Percentiles rank a stretch among this genome's conserved stretches.
Evolutionary conservation across 75 land plant species (phyloP).

Genomic region (Chamaecyparis obtusa): DNA sequence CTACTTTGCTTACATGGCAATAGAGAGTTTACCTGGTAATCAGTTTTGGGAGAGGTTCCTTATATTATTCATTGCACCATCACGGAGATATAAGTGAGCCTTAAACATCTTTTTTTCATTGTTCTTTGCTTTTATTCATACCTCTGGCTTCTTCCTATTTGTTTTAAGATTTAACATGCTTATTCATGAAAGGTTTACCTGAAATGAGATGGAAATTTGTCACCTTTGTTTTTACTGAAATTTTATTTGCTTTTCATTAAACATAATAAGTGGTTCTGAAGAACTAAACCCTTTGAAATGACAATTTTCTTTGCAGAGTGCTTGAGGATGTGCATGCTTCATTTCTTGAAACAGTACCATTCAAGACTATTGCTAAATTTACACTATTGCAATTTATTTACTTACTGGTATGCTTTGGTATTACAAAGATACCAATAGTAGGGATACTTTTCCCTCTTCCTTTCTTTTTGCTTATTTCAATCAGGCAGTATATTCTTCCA

Average conservation of each 20-base stretch:
- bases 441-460: constrained; percentile 91
- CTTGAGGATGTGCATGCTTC: constrained; percentile 74
- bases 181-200: neutral
- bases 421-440: constrained; percentile 96
- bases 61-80: constrained; percentile 27
- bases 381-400: constrained; percentile 84
- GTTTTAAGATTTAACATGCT: neutral
- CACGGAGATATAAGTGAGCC: constrained; percentile 28
- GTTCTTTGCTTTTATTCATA: neutral
- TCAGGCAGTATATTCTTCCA: constrained; percentile 77
- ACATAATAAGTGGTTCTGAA: neutral
- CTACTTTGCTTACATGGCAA: constrained; percentile 52
- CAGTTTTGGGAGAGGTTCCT: constrained; percentile 46
- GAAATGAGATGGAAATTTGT: neutral
- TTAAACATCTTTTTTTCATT: neutral
- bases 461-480: constrained; percentile 72
- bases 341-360: constrained; percentile 85
- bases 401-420: constrained; percentile 74
- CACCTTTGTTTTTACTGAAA: neutral
- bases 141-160: neutral
- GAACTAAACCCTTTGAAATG: neutral
- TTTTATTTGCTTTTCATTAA: neutral
- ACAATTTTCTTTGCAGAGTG: constrained; percentile 44
- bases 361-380: constrained; percentile 58
- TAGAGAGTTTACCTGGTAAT: constrained; percentile 45